Evolutionary conservation across 1,284 basidiomycete genomes (phyloP), one percentile per base, ranked within the genome.

Genomic region (Cystobasidium slooffiae): DNA sequence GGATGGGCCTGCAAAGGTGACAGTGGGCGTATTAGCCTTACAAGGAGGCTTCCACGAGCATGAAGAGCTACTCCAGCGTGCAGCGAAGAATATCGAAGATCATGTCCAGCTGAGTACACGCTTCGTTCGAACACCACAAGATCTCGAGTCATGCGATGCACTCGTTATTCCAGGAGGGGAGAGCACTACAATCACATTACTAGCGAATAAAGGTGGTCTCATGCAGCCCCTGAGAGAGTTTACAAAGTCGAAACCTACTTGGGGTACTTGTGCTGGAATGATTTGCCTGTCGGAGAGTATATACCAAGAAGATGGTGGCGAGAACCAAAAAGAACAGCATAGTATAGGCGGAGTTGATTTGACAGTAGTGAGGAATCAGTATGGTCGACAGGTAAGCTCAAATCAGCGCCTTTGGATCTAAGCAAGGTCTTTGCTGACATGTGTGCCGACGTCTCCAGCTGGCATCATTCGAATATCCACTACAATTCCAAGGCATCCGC

Each of bases 241-340:
- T 90, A 83, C 83, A 10, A 83, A 80, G 85, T 75, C 81, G 82
- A 92, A 90, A 79, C 89, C 93, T 0, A 88, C 95, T 0, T 99
- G 94, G 93, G 96, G 96, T 2, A 98, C 95, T 0, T 99, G 96
- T 82, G 96, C 96, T 0, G 96, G 96, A 20, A 95, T 96, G 78
- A 98, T 99, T 77, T 85, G 98, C 63, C 87, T 98, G 55, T 88
- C 92, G 3, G 85, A 89, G 76, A 83, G 85, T 8, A 86, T 92
- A 16, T 88, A 61, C 49, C 72, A 70, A 0, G 75, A 77, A 22
- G 77, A 51, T 75, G 80, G 89, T 76, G 90, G 91, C 62, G 87
- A 89, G 12, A 96, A 95, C 85, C 90, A 89, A 80, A 92, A 91
- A 51, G 92, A 93, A 1, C 93, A 94, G 82, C 91, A 94, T 78